Conservation (phyloP, 441 rosid species). For the Populus hybrid region DNA sequence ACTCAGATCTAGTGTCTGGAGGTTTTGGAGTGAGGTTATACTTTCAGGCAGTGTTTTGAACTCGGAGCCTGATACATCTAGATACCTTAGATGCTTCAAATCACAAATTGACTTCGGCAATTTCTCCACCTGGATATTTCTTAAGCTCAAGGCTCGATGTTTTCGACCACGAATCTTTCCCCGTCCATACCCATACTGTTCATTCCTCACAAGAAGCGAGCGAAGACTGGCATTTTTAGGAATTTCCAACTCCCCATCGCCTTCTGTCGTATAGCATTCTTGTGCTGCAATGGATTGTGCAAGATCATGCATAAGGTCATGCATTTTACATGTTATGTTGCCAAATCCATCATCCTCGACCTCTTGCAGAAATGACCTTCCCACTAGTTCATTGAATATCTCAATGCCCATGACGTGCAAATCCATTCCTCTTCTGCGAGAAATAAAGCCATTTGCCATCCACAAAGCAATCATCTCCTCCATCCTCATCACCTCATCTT, state of each 20-base stretch:
- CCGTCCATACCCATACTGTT: fast-evolving
- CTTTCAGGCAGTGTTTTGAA: background rate
- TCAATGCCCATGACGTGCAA: no score
- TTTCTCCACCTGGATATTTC: fast-evolving
- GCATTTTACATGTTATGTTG: no score
- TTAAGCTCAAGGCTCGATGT: background rate
- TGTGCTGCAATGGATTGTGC: no score
- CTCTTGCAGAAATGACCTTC: no score
- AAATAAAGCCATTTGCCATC: constrained; percentile 5
- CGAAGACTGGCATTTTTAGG: background rate
- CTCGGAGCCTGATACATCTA: fast-evolving
- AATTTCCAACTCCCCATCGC: no score
- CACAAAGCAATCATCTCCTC: background rate
- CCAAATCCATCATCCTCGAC: no score
- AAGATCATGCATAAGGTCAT: no score
- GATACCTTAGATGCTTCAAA: background rate
- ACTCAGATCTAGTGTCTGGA: background rate
- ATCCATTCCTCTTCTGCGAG: no score
- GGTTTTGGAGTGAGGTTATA: constrained; percentile 10
- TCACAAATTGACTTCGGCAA: background rate
- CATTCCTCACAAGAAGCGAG: background rate
- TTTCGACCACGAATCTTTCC: background rate
- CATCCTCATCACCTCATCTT: background rate
- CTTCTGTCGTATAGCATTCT: no score
- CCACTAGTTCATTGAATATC: no score